Evolutionary conservation across 1,284 basidiomycete species (phyloP).

Genomic region (Clitocybe nebularis): DNA sequence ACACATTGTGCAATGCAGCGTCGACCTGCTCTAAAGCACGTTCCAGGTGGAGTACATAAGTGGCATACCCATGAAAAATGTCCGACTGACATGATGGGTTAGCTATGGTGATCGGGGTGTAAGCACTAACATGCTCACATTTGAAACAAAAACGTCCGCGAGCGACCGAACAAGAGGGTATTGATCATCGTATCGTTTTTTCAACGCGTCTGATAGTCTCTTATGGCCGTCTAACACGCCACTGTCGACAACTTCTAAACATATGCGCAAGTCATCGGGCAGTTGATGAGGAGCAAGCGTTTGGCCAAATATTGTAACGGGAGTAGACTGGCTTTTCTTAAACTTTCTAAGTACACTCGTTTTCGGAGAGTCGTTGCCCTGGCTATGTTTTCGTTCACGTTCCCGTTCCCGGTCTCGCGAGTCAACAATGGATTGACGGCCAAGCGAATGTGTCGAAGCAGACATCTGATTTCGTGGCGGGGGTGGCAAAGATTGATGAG

Average conservation of each 20-base stretch:
- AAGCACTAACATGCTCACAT: constrained; percentile 51
- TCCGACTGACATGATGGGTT: constrained; percentile 58
- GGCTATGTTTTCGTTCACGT: constrained; percentile 48
- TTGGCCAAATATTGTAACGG: constrained; percentile 44
- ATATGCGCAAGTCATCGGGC: constrained; percentile 82
- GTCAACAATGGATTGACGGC: constrained; percentile 54
- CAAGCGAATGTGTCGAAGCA: constrained; percentile 65
- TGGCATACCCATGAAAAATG: constrained; percentile 88
- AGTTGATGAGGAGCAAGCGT: constrained; percentile 69
- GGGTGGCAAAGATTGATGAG: constrained; percentile 78
- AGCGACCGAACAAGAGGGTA: constrained; percentile 88
- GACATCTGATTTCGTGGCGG: constrained; percentile 53
- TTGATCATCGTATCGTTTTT: constrained; percentile 88
- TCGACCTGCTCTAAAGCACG: constrained; percentile 86
- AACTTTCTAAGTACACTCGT: constrained; percentile 61
- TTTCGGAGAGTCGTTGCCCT: constrained; percentile 29
- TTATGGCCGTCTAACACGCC: constrained; percentile 87
- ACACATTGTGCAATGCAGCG: constrained; percentile 64
- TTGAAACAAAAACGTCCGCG: constrained; percentile 90
- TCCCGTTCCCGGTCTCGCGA: constrained; percentile 39
- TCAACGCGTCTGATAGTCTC: constrained; percentile 75
- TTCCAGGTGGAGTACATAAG: constrained; percentile 89
- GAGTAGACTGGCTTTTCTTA: constrained; percentile 56
- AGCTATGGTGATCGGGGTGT: constrained; percentile 15
- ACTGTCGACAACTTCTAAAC: constrained; percentile 79